phyloP scores from a whole-genome alignment of 371 early-diverging fungal genomes.

The Mucor saturninus region DNA sequence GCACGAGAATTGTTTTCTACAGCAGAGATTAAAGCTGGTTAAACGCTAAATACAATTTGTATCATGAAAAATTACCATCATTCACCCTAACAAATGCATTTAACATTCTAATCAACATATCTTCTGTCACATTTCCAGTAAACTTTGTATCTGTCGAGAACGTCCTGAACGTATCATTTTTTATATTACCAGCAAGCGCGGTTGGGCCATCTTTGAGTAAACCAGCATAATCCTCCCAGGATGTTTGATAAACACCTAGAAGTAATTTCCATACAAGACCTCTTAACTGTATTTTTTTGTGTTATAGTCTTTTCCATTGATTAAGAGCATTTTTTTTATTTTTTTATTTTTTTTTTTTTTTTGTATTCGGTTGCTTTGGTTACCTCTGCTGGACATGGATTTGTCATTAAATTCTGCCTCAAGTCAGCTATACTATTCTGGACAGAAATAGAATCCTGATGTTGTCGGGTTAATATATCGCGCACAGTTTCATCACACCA shows the following conservation, averaged over 20 bases:
- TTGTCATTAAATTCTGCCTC: conserved; percentile 18
- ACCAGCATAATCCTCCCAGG: conserved; percentile 76
- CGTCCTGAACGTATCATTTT: conserved; percentile 90
- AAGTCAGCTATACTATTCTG: conserved; percentile 31
- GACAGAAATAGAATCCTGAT: conserved; percentile 19
- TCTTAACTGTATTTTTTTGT: conserved; percentile 30
- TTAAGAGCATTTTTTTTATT: background rate
- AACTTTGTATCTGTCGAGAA: conserved; percentile 84
- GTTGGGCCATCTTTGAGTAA: conserved; percentile 77
- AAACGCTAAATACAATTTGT: background rate
- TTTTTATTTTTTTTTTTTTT: background rate
- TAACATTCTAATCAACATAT: conserved; percentile 78
- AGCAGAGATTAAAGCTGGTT: background rate
- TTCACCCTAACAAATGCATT: conserved; percentile 86
- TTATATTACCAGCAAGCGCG: conserved; percentile 77
- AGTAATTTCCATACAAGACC: conserved; percentile 81
- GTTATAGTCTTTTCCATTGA: background rate
- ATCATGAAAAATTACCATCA: conserved; percentile 32
- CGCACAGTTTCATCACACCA: conserved; percentile 14
- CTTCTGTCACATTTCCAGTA: conserved; percentile 73
- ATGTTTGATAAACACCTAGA: conserved; percentile 76
- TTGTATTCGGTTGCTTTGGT: too few relatives aligned
- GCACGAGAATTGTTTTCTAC: conserved; percentile 1
- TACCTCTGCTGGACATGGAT: conserved; percentile 34
- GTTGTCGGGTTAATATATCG: conserved; percentile 26